Evolutionary conservation across 78 protist species (phyloP).

Genomic region (Chrysochromulina parva): DNA sequence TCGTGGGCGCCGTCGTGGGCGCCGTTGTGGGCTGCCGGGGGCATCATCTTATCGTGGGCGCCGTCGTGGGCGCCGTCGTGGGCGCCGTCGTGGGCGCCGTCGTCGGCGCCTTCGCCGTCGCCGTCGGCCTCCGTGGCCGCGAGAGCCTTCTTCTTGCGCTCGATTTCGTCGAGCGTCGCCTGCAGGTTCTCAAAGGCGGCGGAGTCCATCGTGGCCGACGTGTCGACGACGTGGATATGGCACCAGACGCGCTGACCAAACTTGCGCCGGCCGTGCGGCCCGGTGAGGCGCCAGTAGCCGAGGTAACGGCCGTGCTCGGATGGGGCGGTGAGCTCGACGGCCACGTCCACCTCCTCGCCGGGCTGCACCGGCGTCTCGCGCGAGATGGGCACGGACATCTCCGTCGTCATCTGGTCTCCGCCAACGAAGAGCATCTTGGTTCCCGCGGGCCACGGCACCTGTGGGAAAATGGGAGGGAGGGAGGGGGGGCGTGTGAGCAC

Average conservation of each 20-base stretch:
- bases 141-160: background rate
- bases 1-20: too few species aligned
- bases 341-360: constrained; percentile 49
- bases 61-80: too few species aligned
- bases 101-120: too few species aligned
- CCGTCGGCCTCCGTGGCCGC: too few species aligned
- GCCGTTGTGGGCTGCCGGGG: too few species aligned
- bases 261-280: constrained; percentile 34
- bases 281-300: constrained; percentile 62
- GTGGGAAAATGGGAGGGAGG: too few species aligned
- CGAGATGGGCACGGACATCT: background rate
- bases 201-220: background rate
- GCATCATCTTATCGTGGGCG: too few species aligned
- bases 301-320: constrained; percentile 49
- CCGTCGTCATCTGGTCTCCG: constrained; percentile 49
- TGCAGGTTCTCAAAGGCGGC: too few species aligned
- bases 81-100: too few species aligned
- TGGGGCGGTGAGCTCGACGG: constrained; percentile 60
- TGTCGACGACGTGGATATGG: background rate
- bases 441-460: constrained; percentile 53
- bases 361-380: background rate
- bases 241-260: constrained; percentile 65
- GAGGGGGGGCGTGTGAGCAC: too few species aligned
- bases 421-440: constrained; percentile 42
- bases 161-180: background rate